Evolutionary conservation across 371 early-diverging fungal genomes (phyloP).

Genomic region (Entomophthora muscae): DNA sequence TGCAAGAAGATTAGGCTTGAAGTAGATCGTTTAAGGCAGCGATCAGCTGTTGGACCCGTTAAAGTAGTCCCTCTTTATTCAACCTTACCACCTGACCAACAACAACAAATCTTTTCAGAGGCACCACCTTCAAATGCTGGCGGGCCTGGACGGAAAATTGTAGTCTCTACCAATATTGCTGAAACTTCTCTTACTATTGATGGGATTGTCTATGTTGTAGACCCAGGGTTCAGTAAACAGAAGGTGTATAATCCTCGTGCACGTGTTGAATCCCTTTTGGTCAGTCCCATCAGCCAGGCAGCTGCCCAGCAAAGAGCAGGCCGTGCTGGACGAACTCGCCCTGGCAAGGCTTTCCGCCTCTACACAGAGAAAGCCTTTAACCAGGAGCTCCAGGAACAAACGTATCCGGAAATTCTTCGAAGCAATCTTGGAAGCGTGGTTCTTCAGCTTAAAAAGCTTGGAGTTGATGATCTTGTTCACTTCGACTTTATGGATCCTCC

Average conservation of each 20-base stretch:
- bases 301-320: constrained; percentile 95
- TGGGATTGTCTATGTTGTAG: constrained; percentile 95
- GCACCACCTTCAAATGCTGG: constrained; percentile 65
- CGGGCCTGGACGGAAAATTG: constrained; percentile 77
- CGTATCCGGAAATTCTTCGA: constrained; percentile 88
- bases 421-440: constrained; percentile 82
- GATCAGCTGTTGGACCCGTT: constrained; percentile 22
- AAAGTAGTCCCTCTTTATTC: constrained; percentile 76
- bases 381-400: constrained; percentile 60
- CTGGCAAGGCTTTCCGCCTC: constrained; percentile 85
- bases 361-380: constrained; percentile 81
- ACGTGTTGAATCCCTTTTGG: constrained; percentile 76
- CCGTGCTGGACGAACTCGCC: constrained; percentile 80
- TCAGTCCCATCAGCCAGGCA: constrained; percentile 83
- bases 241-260: constrained; percentile 91
- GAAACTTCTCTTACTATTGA: constrained; percentile 98
- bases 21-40: constrained; percentile 33
- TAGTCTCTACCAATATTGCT: constrained; percentile 95
- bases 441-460: constrained; percentile 76
- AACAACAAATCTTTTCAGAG: constrained; percentile 79
- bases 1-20: constrained; percentile 36
- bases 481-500: constrained; percentile 98
- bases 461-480: constrained; percentile 70
- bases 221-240: constrained; percentile 93
- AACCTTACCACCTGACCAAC: constrained; percentile 77